A percentile compares a stretch with the other conserved stretches of the same genome.
phyloP scores from a whole-genome alignment of 495 filamentous ascomycete species.

The Pyronema domesticum region DNA sequence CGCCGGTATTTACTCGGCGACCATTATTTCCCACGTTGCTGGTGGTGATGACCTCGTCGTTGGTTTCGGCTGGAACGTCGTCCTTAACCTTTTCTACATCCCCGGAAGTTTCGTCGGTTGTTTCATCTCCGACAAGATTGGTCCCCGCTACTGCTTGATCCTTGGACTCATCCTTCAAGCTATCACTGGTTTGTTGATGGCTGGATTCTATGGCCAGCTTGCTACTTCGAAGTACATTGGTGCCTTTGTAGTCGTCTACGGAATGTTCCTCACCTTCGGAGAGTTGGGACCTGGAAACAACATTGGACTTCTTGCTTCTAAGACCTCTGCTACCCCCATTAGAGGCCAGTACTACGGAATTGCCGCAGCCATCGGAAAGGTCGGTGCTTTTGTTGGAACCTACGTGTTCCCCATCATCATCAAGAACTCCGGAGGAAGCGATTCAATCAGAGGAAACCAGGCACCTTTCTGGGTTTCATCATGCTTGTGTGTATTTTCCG shows the following conservation, averaged over 20 bases:
- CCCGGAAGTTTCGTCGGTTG: constrained; percentile 59
- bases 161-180: constrained; percentile 50
- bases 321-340: constrained; percentile 71
- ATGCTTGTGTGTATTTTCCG: constrained; percentile 44
- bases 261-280: constrained; percentile 68
- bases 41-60: constrained; percentile 39
- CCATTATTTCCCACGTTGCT: constrained; percentile 50
- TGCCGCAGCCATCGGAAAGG: constrained; percentile 67
- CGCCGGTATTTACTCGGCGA: constrained; percentile 59
- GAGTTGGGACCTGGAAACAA: constrained; percentile 83
- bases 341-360: constrained; percentile 84
- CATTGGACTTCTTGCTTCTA: constrained; percentile 72
- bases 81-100: constrained; percentile 72
- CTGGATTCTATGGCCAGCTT: constrained; percentile 49
- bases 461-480: constrained; percentile 66
- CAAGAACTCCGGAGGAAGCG: constrained; percentile 40
- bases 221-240: constrained; percentile 45
- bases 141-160: constrained; percentile 51
- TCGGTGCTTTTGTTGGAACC: constrained; percentile 81
- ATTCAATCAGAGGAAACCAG: constrained; percentile 42
- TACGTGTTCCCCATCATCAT: constrained; percentile 61
- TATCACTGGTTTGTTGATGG: constrained; percentile 72
- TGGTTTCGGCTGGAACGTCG: constrained; percentile 64
- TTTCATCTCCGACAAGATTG: constrained; percentile 53
- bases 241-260: constrained; percentile 35